Evolutionary conservation across 1,139 yeast genomes (phyloP).

Genomic region (Candida pseudoviswanathii): DNA sequence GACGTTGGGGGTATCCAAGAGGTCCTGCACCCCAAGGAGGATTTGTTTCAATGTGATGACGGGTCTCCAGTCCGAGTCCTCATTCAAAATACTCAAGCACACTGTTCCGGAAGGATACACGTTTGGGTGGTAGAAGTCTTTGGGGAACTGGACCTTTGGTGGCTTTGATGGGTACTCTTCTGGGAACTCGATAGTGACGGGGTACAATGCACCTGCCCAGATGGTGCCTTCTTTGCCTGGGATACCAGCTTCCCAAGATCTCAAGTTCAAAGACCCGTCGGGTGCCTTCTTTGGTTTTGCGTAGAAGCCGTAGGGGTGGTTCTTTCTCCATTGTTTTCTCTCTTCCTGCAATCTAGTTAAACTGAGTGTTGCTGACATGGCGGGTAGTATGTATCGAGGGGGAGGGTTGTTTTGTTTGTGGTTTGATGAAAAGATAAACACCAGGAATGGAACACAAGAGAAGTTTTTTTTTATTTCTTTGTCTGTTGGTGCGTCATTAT

Average conservation of each 20-base stretch:
- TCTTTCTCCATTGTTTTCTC: constrained; percentile 96
- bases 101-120: constrained; percentile 97
- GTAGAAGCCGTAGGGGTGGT: constrained; percentile 95
- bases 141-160: constrained; percentile 87
- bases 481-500: too few species aligned
- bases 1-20: constrained; percentile 87
- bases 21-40: constrained; percentile 88
- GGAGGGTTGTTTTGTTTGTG: not conserved
- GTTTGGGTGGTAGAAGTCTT: constrained; percentile 92
- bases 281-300: constrained; percentile 81
- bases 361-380: constrained; percentile 51
- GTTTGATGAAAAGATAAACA: not conserved
- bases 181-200: constrained; percentile 81
- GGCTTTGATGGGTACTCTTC: constrained; percentile 96
- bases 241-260: constrained; percentile 91
- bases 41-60: constrained; percentile 92
- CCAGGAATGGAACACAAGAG: not conserved
- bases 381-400: too few species aligned
- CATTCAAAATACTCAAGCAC: constrained; percentile 89
- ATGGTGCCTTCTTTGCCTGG: constrained; percentile 88
- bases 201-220: constrained; percentile 90
- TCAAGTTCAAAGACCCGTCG: constrained; percentile 85
- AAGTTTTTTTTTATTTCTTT: too few species aligned
- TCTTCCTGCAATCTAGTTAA: constrained; percentile 83
- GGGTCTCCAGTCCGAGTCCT: constrained; percentile 98